Conservation (phyloP, 805 yeast genomes). For the Ogataea methylovora region DNA sequence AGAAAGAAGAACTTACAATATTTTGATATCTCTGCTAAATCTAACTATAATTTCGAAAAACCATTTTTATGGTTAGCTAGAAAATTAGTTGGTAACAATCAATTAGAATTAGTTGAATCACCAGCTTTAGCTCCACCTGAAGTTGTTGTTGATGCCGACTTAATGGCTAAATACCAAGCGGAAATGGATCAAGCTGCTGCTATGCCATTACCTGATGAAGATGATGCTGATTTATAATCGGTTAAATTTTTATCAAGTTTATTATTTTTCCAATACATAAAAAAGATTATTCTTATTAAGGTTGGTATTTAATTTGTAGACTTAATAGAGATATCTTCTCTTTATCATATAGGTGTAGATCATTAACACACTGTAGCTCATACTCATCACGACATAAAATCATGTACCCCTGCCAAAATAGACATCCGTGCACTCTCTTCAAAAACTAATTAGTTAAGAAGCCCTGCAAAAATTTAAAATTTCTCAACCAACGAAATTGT, state of each 20-base stretch:
- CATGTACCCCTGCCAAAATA: background rate
- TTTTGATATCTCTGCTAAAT: conserved; percentile 99
- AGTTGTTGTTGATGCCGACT: conserved; percentile 91
- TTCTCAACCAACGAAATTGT: conserved; percentile 5
- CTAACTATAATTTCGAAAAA: conserved; percentile 98
- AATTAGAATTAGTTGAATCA: conserved; percentile 96
- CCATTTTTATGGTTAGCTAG: conserved; percentile 99
- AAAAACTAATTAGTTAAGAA: conserved; percentile 4
- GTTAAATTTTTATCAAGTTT: no score
- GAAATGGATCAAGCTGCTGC: conserved; percentile 99
- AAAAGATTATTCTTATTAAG: no score
- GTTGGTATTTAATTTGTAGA: no score
- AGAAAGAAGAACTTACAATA: conserved; percentile 99
- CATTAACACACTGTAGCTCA: no score
- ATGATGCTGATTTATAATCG: conserved; percentile 98
- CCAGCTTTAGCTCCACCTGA: conserved; percentile 99
- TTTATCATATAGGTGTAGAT: no score
- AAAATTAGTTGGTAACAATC: conserved; percentile 97
- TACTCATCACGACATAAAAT: no score
- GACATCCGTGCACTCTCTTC: background rate
- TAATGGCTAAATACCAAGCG: conserved; percentile 97
- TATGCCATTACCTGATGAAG: conserved; percentile 99
- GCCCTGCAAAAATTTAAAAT: background rate
- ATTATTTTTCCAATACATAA: no score
- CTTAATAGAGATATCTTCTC: no score